phyloP scores from a whole-genome alignment of 2,329 filamentous ascomycete species.

The Nemania bipapillata region DNA sequence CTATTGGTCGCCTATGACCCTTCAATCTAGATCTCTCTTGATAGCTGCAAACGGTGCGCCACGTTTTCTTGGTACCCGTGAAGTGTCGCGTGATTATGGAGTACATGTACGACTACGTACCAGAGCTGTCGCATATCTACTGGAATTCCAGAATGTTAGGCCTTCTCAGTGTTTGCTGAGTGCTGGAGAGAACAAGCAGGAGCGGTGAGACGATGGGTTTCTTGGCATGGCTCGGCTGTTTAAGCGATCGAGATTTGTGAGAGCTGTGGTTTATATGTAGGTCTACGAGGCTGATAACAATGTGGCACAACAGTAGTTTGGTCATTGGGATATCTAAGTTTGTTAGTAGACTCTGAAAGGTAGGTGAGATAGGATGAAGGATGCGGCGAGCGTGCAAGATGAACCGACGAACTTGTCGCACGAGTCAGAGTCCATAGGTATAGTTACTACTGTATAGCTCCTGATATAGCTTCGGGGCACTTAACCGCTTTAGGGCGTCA shows the following conservation, averaged over 20 bases:
- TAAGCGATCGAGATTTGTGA: not conserved
- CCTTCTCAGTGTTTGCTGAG: not conserved
- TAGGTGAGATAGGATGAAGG: constrained; percentile 2
- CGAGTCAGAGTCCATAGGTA: not conserved
- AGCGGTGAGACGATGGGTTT: not conserved
- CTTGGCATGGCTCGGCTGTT: not conserved
- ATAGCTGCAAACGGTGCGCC: not conserved
- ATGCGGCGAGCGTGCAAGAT: not conserved
- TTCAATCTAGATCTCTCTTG: not conserved
- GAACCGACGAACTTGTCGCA: not conserved
- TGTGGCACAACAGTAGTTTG: not conserved
- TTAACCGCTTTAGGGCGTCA: constrained; percentile 16
- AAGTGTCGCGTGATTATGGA: constrained; percentile 23
- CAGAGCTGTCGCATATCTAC: not conserved
- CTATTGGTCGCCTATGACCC: not conserved
- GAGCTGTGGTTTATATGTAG: not conserved
- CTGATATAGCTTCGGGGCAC: constrained; percentile 21
- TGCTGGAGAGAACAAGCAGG: too few species aligned
- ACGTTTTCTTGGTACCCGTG: constrained; percentile 1
- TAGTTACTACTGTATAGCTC: not conserved
- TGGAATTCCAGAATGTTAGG: not conserved
- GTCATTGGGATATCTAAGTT: not conserved
- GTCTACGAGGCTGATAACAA: not conserved
- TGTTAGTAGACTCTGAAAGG: not conserved
- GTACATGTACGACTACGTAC: not conserved